phyloP scores from a whole-genome alignment of 1,284 basidiomycete genomes.

The Anthracocystis walkeri region DNA sequence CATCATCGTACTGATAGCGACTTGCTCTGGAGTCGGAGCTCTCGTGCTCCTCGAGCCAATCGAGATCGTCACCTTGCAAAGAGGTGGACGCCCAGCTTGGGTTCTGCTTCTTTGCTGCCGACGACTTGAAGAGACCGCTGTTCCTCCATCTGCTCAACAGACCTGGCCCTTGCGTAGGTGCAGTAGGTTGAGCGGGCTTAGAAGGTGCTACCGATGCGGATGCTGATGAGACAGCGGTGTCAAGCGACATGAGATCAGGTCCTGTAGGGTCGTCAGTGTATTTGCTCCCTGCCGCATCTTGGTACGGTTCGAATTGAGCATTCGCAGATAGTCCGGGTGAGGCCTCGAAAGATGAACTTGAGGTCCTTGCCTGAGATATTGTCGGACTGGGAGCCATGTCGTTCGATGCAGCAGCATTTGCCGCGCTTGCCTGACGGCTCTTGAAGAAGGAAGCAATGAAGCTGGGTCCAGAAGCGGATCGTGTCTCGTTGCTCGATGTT shows the following conservation, averaged over 20 bases:
- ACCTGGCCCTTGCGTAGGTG: slow-evolving; percentile 22
- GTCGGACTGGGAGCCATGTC: neutral
- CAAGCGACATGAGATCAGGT: slow-evolving; percentile 42
- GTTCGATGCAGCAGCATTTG: neutral
- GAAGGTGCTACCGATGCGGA: neutral
- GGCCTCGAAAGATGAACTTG: slow-evolving; percentile 9
- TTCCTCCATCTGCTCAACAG: slow-evolving; percentile 42
- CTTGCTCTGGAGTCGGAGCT: slow-evolving; percentile 18
- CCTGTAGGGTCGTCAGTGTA: slow-evolving; percentile 43
- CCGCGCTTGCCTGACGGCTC: slow-evolving; percentile 28
- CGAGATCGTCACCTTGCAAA: slow-evolving; percentile 27
- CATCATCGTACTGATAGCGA: slow-evolving; percentile 25
- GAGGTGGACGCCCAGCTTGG: slow-evolving; percentile 22
- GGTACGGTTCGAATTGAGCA: slow-evolving; percentile 27
- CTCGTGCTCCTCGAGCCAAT: slow-evolving; percentile 46
- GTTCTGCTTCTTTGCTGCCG: slow-evolving; percentile 19
- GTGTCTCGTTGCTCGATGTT: slow-evolving; percentile 34
- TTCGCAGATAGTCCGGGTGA: slow-evolving; percentile 4
- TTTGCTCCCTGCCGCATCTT: slow-evolving; percentile 18
- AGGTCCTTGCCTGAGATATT: slow-evolving; percentile 15
- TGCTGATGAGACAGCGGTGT: slow-evolving; percentile 16
- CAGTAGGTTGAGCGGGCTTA: neutral
- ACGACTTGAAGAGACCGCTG: slow-evolving; percentile 34
- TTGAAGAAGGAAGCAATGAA: slow-evolving; percentile 46
- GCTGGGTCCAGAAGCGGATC: slow-evolving; percentile 26